These are phyloP conservation scores for Pseudophaeomoniella oleicola DNA, from an alignment of 2,329 filamentous ascomycete species.

Conservation along the genomic window DNA sequence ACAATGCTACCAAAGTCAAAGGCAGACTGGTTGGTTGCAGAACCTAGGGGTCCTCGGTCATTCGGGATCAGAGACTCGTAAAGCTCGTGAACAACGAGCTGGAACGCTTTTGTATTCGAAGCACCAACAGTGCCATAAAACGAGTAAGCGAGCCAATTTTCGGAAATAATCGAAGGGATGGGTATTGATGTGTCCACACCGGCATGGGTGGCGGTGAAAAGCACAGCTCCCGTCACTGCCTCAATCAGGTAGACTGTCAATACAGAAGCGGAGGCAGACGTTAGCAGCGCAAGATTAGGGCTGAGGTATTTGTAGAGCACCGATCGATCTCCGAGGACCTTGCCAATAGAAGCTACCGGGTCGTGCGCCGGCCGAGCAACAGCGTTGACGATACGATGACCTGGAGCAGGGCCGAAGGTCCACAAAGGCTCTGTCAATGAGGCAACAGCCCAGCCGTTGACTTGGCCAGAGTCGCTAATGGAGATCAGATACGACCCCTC, in stretches of 20 bases:
- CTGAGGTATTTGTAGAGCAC: conserved; percentile 97
- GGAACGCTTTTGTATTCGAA: conserved; percentile 58
- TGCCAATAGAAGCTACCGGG: conserved; percentile 85
- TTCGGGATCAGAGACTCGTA: conserved; percentile 77
- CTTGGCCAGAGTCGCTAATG: conserved; percentile 22
- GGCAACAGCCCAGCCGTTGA: conserved; percentile 27
- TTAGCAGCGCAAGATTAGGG: conserved; percentile 67
- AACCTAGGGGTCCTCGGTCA: conserved; percentile 65
- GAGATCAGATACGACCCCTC: conserved; percentile 25
- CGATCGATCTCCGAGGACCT: conserved; percentile 78
- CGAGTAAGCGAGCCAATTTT: conserved; percentile 92
- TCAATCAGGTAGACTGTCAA: conserved; percentile 71
- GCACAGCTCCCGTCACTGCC: conserved; percentile 66
- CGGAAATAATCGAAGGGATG: conserved; percentile 65
- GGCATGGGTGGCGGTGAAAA: conserved; percentile 55
- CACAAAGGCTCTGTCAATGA: conserved; percentile 40
- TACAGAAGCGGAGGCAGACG: conserved; percentile 46
- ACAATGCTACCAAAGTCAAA: conserved; percentile 48
- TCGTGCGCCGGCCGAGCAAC: conserved; percentile 60
- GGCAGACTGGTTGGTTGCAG: conserved; percentile 60
- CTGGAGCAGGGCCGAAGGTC: conserved; percentile 54
- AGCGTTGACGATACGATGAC: conserved; percentile 54
- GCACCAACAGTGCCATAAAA: conserved; percentile 45
- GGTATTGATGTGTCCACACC: conserved; percentile 61
- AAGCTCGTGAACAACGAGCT: conserved; percentile 73